Evolutionary conservation across 2,329 filamentous ascomycete species (phyloP), one percentile per base, ranked within the genome.

Genomic region (Apiospora saccharicola): DNA sequence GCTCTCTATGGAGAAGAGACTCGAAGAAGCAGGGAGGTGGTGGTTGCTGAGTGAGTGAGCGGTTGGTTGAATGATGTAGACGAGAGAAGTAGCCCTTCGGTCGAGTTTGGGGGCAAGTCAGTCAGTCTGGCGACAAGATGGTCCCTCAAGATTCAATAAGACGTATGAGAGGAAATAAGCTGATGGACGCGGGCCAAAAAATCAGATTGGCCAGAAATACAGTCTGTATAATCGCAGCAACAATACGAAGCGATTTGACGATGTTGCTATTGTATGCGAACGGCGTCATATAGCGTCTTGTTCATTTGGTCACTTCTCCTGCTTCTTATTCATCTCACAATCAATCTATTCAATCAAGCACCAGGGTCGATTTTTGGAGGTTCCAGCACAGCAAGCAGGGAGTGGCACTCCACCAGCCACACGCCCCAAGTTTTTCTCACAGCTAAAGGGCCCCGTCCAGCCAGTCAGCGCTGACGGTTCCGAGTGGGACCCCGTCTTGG

Each of bases 321-420:
- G 19, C 34, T 41, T 64, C 57, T 64, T 64, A 41, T 64, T 64
- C 57, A 64, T 24, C 57, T 64, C 34, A 64, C 57, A 37, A 64
- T 64, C 30, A 61, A 61, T 61, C 53, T 61, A 61, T 61, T 61
- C 53, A 61, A 61, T 61, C 53, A 37, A 57, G 53, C 53, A 61
- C 53, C 30, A 57, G 53, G 53, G 53, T 61, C 53, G n/a, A 61
- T 64, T 64, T 64, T 64, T 64, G 57, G 57, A 64, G 57, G 57
- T 64, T 64, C 57, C 57, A 64, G 57, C 57, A 22, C 53, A 34
- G 53, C 53, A 34, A 10, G 53, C 57, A 64, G 57, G 57, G 57
- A n/a, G 57, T n/a, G 57, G 22, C 53, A 37, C 57, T 64, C 57
- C 57, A 64, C 57, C 57, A 64, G 57, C 57, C 57, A 64, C 57